phyloP scores from a whole-genome alignment of 768 basidiomycete species.

The Panellus pusillus region DNA sequence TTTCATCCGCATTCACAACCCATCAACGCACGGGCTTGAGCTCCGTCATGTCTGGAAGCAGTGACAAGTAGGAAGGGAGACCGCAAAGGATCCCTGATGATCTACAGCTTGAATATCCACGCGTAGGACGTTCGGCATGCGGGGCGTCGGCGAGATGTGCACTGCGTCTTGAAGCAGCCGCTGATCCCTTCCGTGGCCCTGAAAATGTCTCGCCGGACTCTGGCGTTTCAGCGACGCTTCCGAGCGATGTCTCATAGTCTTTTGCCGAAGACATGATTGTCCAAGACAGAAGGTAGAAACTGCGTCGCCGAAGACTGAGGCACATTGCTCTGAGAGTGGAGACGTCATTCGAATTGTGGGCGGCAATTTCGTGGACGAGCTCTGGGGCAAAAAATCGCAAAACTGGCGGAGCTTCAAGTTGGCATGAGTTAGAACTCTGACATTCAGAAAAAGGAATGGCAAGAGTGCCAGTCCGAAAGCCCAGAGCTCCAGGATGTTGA shows the following conservation, averaged over 20 bases:
- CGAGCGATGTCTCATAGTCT: neutral
- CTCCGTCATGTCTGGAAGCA: slow-evolving; percentile 1
- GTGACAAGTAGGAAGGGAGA: neutral
- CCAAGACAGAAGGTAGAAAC: neutral
- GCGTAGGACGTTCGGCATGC: too few relatives aligned
- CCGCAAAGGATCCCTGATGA: neutral
- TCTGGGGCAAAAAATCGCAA: neutral
- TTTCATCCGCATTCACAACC: too few relatives aligned
- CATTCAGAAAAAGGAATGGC: too few relatives aligned
- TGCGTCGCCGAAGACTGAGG: neutral
- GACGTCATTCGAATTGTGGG: neutral
- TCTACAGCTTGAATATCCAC: too few relatives aligned
- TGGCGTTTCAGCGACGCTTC: neutral
- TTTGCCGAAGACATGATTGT: neutral
- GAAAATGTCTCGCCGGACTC: neutral
- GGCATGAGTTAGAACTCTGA: too few relatives aligned
- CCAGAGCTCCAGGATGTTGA: too few relatives aligned
- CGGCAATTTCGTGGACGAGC: neutral
- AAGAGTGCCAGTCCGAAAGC: too few relatives aligned
- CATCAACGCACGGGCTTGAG: too few relatives aligned
- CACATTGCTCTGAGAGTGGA: slow-evolving; percentile 2
- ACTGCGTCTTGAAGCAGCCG: too few relatives aligned
- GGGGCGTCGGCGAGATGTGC: too few relatives aligned
- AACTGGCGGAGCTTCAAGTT: neutral
- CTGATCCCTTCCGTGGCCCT: too few relatives aligned